Conservation (phyloP, 768 basidiomycete species). For the Amanita brunnescens region DNA sequence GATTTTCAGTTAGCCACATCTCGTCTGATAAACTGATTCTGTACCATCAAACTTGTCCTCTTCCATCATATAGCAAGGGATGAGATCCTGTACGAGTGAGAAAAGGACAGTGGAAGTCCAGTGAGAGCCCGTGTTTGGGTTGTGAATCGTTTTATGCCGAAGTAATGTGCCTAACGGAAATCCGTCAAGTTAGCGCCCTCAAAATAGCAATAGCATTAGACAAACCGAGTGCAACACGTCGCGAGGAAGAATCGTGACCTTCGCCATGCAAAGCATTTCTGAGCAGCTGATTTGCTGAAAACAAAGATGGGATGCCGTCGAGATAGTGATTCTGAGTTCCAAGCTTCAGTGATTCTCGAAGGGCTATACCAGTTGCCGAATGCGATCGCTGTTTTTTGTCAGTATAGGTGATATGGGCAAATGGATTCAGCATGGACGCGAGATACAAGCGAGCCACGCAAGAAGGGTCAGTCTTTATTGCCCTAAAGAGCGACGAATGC, state of each 20-base stretch:
- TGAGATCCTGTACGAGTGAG: constrained; percentile 64
- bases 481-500: constrained; percentile 39
- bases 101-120: constrained; percentile 73
- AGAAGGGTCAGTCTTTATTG: constrained; percentile 27
- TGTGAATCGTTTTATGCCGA: constrained; percentile 59
- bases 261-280: constrained; percentile 25
- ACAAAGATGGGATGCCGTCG: constrained; percentile 66
- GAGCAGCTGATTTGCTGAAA: constrained; percentile 42
- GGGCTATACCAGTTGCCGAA: constrained; percentile 54
- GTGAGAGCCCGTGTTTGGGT: constrained; percentile 46
- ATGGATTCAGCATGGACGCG: constrained; percentile 70
- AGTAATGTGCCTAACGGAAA: constrained; percentile 58
- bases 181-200: neutral
- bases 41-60: constrained; percentile 37
- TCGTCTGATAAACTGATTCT: constrained; percentile 11
- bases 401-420: constrained; percentile 43
- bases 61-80: constrained; percentile 37
- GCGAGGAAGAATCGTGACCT: constrained; percentile 30
- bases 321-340: constrained; percentile 70
- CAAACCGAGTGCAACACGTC: constrained; percentile 54
- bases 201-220: neutral
- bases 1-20: neutral
- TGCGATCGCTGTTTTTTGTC: constrained; percentile 58
- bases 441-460: constrained; percentile 63
- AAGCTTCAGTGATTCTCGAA: constrained; percentile 81